phyloP scores from a whole-genome alignment of 495 filamentous ascomycete species.

The Neurospora cerealis region DNA sequence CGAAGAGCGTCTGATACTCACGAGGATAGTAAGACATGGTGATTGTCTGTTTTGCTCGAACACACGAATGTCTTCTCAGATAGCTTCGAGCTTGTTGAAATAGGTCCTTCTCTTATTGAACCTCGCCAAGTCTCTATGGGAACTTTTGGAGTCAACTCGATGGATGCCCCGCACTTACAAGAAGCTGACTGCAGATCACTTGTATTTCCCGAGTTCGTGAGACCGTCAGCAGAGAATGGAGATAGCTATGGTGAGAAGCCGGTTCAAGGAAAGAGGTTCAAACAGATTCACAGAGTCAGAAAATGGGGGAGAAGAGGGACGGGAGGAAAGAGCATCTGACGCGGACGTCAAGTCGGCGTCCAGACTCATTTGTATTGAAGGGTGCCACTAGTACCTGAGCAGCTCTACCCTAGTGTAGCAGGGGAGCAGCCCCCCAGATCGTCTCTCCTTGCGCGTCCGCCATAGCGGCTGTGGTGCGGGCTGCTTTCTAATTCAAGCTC shows the following conservation, averaged over 20 bases:
- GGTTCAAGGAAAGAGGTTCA: background rate
- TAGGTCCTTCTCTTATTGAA: background rate
- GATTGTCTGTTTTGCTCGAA: background rate
- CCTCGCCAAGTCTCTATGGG: background rate
- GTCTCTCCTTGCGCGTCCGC: background rate
- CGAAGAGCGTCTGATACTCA: constrained; percentile 8
- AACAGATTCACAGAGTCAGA: background rate
- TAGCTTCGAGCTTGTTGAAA: background rate
- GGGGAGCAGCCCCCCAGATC: background rate
- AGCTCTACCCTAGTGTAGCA: background rate
- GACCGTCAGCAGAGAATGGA: background rate
- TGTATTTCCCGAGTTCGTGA: background rate
- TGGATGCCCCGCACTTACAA: background rate
- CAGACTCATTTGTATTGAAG: background rate
- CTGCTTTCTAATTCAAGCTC: constrained; percentile 13
- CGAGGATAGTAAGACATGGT: constrained; percentile 27
- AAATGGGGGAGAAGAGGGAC: background rate
- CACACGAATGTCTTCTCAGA: background rate
- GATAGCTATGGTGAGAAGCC: background rate
- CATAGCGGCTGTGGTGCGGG: constrained; percentile 1
- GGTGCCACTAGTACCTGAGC: background rate
- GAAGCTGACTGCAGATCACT: background rate
- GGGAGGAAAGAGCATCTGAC: background rate
- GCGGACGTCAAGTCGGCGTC: background rate
- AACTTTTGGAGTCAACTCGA: background rate